These are phyloP conservation scores for Leptodermis oblonga DNA, from an alignment of 257 asterid genomes.

Conservation along the genomic window DNA sequence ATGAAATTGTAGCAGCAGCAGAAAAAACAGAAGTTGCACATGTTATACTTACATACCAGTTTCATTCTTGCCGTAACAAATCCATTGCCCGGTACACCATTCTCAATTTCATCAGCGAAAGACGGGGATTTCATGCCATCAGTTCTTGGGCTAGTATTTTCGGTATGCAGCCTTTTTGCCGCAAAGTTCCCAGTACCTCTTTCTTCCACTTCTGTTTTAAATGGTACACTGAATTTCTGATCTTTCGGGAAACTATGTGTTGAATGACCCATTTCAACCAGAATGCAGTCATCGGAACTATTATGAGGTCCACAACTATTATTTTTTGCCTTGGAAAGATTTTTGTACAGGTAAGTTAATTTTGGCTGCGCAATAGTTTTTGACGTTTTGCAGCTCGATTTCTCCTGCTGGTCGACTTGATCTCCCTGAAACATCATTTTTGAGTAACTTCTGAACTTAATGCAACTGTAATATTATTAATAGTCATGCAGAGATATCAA, in stretches of 20 bases:
- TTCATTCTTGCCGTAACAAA: conserved; percentile 94
- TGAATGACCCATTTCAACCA: conserved; percentile 33
- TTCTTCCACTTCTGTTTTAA: conserved; percentile 51
- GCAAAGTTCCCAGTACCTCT: conserved; percentile 39
- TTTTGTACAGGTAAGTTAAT: conserved; percentile 56
- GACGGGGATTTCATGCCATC: conserved; percentile 54
- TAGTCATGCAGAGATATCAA: background rate
- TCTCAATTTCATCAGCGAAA: conserved; percentile 51
- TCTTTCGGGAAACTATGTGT: conserved; percentile 31
- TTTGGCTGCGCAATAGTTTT: conserved; percentile 57
- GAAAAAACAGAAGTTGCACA: background rate
- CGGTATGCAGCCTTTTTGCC: conserved; percentile 58
- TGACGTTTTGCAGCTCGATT: conserved; percentile 31
- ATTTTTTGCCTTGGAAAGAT: conserved; percentile 38
- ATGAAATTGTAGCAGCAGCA: background rate
- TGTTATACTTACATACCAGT: conserved; percentile 47
- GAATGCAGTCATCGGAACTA: conserved; percentile 46
- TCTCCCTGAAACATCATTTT: conserved; percentile 38
- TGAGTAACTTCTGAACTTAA: background rate
- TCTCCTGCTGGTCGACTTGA: conserved; percentile 41
- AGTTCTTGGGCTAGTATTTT: conserved; percentile 50
- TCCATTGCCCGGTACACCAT: conserved; percentile 61
- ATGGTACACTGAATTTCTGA: conserved; percentile 21
- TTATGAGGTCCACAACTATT: conserved; percentile 33
- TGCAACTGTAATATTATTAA: background rate